Percentiles rank a stretch among this genome's conserved stretches.
These are phyloP conservation scores for Artemisia argyi DNA, from an alignment of 129 eudicot species.

Conservation along the genomic window DNA sequence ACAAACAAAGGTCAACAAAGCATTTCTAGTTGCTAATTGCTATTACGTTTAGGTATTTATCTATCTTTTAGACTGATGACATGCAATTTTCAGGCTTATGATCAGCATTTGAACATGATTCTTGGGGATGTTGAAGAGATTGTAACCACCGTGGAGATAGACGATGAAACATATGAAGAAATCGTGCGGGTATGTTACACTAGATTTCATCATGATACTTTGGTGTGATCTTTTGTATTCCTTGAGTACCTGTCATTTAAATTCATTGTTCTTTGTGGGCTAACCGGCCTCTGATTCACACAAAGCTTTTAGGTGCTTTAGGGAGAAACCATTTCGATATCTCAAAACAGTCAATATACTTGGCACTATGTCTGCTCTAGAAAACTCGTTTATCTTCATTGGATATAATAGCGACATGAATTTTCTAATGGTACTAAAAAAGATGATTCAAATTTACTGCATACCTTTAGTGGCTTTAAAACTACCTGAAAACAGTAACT, in stretches of 20 bases:
- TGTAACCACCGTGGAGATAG: slow-evolving; percentile 92
- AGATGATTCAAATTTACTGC: too few species aligned
- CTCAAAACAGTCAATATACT: neutral
- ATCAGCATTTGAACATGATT: slow-evolving; percentile 98
- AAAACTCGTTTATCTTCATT: neutral
- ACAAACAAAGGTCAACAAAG: neutral
- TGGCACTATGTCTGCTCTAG: neutral
- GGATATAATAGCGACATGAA: neutral
- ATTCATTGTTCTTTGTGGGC: too few species aligned
- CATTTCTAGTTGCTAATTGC: neutral
- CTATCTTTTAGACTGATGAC: slow-evolving; percentile 4
- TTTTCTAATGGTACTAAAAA: too few species aligned
- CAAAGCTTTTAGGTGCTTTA: neutral
- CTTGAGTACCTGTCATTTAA: neutral
- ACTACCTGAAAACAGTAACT: neutral
- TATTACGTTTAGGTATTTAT: slow-evolving; percentile 1
- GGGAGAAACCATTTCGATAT: neutral
- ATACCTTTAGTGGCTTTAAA: neutral
- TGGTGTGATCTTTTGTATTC: neutral
- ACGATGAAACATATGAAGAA: slow-evolving; percentile 97
- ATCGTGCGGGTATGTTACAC: slow-evolving; percentile 78
- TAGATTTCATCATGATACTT: neutral
- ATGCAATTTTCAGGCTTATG: slow-evolving; percentile 68
- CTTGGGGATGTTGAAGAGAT: slow-evolving; percentile 98
- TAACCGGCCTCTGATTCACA: neutral